Base-by-base conservation (phyloP, 768 basidiomycete genomes). In the Coprinopsis marcescibilis region DNA sequence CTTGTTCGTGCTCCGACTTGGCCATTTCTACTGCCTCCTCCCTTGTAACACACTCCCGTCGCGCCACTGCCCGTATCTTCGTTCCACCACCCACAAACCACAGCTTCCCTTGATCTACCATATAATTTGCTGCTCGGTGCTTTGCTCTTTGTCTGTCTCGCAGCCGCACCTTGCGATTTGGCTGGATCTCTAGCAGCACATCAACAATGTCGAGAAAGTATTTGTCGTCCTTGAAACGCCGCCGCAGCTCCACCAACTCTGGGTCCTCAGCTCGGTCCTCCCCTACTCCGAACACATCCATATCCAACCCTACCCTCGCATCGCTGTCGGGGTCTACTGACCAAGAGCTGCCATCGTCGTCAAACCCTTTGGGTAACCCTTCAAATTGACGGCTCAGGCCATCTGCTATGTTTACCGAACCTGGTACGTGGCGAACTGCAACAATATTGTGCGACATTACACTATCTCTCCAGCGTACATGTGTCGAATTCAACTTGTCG, bases 401-500 rank as follows among this genome's bases (percentile, higher is more conserved):
- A 40, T 69, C 66, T 12, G 61, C 51, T 1, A 49, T 32, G 30
- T 58, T 58, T 14, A 51, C 23, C 10, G 14, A 19, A 13, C 55
- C 53, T 17, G 55, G 51, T 7, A 25, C 11, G 25, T 56, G 57
- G 3, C 51, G 60, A 1, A 64, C 56, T 40, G 61, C 58, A 0
- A 54, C 38, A 17, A 61, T 61, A 14, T 62, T 25, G 48, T 65
- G 48, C 1, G 48, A 52, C 0, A 67, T 26, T 0, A 71, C 52
- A 1, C 63, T 56, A 32, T 71, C 67, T 11, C 57, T 37, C 68
- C 66, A 70, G 0, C 62, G 49, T 6, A 62, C 60, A 46, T 68
- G 68, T 12, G 62, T 59, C 1, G 59, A 50, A 26, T 47, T 61
- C 10, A 64, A 52, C 26, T 49, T 57, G 20, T 63, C 55, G 40